Evolutionary conservation across 768 basidiomycete species (phyloP), one percentile per base, ranked within the genome.

Genomic region (Termitomyces sp.): DNA sequence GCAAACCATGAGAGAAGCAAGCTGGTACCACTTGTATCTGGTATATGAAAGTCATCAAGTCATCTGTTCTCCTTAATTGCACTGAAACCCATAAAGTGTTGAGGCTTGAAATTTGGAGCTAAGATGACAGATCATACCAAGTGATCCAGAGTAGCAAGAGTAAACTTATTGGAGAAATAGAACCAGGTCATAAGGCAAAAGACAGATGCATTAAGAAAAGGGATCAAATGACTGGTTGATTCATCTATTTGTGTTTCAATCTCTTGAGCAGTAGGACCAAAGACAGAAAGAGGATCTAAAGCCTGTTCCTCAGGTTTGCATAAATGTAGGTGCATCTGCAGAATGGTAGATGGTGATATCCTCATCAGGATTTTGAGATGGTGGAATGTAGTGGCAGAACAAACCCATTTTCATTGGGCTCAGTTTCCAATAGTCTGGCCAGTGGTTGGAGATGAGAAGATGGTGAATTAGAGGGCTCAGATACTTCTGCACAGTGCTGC

Each of bases 201-300:
- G 25, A 25, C 42, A 4, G 55, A 49, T 20, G 54, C 38, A 56
- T 61, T 61, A 0, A 61, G 55, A 51, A 56, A 61, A 12, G 38
- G 60, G 34, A 45, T 38, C 31, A 61, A 51, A 10, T 3, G 0
- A 8, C 8, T 40, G 3, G 40, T 38, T 38, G 32, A 9, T n/a
- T 1, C 17, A 14, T 53, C 52, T 11, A 25, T 4, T 20, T 29
- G 15, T 8, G 0, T 9, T 5, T 20, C 20, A 29, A 49, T 48
- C 15, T 37, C 57, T 5, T 34, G 2, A 12, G 56, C 43, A 47
- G 40, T 56, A 9, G 57, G 57, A 4, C 47, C 47, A 49, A 48
- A 57, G 1, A 2, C 57, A 25, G 45, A 1, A n/a, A 48, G 57
- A 9, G 57, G 45, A 38, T 49, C 14, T 37, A 3, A 25, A 20